Conservation (phyloP, 805 yeast genomes). For the Brettanomyces anomalus region DNA sequence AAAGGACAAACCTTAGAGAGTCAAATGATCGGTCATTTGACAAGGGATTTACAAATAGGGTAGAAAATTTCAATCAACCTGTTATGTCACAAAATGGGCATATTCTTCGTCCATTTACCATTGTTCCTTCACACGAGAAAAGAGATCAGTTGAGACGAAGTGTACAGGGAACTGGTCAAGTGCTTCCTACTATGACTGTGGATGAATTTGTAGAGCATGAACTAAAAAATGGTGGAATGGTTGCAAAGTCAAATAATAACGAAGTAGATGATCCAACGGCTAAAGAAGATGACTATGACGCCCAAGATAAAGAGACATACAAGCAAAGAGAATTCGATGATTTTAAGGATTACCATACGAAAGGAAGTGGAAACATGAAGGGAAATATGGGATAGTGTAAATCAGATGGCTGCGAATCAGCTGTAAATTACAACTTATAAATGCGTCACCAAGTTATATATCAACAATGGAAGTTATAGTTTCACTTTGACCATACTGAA, state of each 20-base stretch:
- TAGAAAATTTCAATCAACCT: conserved; percentile 44
- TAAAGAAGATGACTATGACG: conserved; percentile 55
- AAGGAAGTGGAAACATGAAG: conserved; percentile 86
- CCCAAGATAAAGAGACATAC: conserved; percentile 55
- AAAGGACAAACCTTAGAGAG: conserved; percentile 7
- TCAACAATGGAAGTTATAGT: too few species aligned
- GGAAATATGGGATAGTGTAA: conserved; percentile 41
- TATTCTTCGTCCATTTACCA: conserved; percentile 75
- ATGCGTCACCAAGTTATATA: too few species aligned
- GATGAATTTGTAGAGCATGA: conserved; percentile 89
- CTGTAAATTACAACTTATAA: too few species aligned
- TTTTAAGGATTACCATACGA: conserved; percentile 75
- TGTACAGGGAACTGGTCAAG: conserved; percentile 89
- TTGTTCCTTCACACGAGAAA: conserved; percentile 39
- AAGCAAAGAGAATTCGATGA: conserved; percentile 89
- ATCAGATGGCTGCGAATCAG: background rate
- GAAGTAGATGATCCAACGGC: conserved; percentile 37
- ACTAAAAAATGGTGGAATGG: conserved; percentile 74
- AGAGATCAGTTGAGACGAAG: conserved; percentile 46
- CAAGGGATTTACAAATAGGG: conserved; percentile 52
- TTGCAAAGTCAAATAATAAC: conserved; percentile 23
- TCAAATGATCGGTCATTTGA: conserved; percentile 18
- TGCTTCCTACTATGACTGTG: conserved; percentile 86
- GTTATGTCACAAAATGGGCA: conserved; percentile 65
- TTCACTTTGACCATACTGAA: too few species aligned